A percentile compares a stretch with the other conserved stretches of the same genome.
These are phyloP conservation scores for Suhomyces vadensis DNA, from an alignment of 805 yeast species.

Conservation along the genomic window DNA sequence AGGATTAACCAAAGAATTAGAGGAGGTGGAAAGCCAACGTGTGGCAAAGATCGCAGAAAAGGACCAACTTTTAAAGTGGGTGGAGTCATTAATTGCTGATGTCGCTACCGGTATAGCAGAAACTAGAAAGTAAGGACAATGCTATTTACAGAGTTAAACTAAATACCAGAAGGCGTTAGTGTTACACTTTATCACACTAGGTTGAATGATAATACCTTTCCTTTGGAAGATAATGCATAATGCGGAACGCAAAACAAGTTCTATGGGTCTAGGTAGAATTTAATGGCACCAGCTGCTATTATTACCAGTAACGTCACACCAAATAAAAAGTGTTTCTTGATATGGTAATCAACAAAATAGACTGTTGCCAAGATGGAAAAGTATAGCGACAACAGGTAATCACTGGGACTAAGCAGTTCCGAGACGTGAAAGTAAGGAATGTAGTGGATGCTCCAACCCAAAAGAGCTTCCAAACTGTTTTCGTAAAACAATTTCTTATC, in stretches of 20 bases:
- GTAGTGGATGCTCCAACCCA: slow-evolving; percentile 62
- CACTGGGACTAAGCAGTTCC: slow-evolving; percentile 43
- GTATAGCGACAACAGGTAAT: slow-evolving; percentile 52
- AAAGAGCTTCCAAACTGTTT: slow-evolving; percentile 36
- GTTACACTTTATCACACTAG: no score
- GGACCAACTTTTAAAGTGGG: slow-evolving; percentile 58
- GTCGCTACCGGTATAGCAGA: slow-evolving; percentile 57
- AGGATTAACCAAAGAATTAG: slow-evolving; percentile 60
- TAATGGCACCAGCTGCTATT: neutral
- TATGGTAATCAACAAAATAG: slow-evolving; percentile 46
- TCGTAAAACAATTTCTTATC: slow-evolving; percentile 18
- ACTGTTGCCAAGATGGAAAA: slow-evolving; percentile 48
- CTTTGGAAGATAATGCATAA: no score
- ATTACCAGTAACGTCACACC: neutral
- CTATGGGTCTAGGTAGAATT: no score
- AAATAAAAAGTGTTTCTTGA: slow-evolving; percentile 24
- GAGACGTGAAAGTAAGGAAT: slow-evolving; percentile 52
- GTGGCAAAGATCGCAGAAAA: slow-evolving; percentile 59
- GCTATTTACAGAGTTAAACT: no score
- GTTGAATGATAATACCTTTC: no score
- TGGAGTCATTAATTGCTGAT: slow-evolving; percentile 64
- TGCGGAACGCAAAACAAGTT: no score
- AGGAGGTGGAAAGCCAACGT: slow-evolving; percentile 59
- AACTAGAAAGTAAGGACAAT: slow-evolving; percentile 31
- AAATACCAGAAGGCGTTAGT: no score